A percentile compares a stretch with the other conserved stretches of the same genome.
phyloP scores from a whole-genome alignment of 2,329 filamentous ascomycete species.

The Trichophyton mentagrophytes region DNA sequence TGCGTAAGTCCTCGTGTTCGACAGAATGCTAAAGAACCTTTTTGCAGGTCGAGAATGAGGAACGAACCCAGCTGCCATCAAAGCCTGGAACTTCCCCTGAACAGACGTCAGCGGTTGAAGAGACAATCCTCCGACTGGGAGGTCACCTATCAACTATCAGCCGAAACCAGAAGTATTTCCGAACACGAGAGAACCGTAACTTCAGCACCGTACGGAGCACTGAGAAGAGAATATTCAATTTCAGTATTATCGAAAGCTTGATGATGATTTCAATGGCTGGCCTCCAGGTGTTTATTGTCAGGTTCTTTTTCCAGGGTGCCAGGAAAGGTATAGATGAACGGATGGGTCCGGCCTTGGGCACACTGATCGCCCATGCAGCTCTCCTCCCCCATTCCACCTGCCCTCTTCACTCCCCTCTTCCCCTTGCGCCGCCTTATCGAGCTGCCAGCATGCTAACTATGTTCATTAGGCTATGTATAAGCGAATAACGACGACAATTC shows the following conservation, averaged over 20 bases:
- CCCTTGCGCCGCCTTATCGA: background rate
- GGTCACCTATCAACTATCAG: slow-evolving; percentile 87
- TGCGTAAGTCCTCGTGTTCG: background rate
- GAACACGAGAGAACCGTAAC: slow-evolving; percentile 95
- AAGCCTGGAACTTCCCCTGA: slow-evolving; percentile 82
- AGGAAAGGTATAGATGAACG: slow-evolving; percentile 43
- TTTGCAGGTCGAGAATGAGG: slow-evolving; percentile 78
- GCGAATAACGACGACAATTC: background rate
- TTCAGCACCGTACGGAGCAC: slow-evolving; percentile 97
- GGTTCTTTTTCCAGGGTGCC: slow-evolving; percentile 96
- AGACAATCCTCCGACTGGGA: slow-evolving; percentile 90
- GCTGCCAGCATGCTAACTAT: slow-evolving; percentile 4
- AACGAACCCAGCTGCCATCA: slow-evolving; percentile 65
- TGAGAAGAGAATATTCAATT: slow-evolving; percentile 91
- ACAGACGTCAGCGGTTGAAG: slow-evolving; percentile 77
- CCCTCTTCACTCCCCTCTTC: background rate
- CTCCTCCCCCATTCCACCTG: background rate
- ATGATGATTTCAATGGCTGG: slow-evolving; percentile 93
- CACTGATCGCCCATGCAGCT: background rate
- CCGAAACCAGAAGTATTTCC: slow-evolving; percentile 98
- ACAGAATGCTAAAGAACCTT: background rate
- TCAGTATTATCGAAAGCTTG: slow-evolving; percentile 80
- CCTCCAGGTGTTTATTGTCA: slow-evolving; percentile 90
- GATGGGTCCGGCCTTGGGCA: background rate
- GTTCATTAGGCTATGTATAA: slow-evolving; percentile 10